Conservation (phyloP, 2,329 filamentous ascomycete genomes). For the Scleromitrula shiraiana region DNA sequence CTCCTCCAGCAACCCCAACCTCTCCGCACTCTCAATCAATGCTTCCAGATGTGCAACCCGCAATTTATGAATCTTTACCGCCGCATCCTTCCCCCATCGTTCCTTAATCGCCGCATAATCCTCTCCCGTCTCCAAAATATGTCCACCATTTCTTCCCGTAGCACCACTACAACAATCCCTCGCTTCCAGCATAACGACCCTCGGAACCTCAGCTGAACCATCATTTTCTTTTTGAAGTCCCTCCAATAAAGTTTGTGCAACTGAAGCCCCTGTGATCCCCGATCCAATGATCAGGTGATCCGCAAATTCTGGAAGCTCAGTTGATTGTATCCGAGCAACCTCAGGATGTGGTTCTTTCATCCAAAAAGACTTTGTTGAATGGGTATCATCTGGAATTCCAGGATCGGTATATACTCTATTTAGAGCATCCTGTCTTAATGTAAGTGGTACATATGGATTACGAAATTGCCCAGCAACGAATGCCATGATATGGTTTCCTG, state of each 20-base stretch:
- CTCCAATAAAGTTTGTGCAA: constrained; percentile 22
- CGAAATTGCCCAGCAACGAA: neutral
- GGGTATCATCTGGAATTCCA: neutral
- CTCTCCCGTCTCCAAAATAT: constrained; percentile 2
- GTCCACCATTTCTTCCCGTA: constrained; percentile 55
- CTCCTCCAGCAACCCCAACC: neutral
- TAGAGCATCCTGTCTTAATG: constrained; percentile 1
- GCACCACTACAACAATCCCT: constrained; percentile 72
- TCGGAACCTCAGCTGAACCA: constrained; percentile 40
- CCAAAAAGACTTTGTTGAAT: constrained; percentile 2
- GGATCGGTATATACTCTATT: neutral
- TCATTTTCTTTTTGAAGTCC: constrained; percentile 8
- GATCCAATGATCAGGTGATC: constrained; percentile 19
- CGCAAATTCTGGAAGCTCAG: neutral
- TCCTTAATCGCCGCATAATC: neutral
- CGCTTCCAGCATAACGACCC: constrained; percentile 64
- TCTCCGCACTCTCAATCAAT: neutral
- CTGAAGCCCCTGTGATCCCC: constrained; percentile 13
- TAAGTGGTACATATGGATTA: neutral
- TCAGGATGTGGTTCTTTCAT: neutral
- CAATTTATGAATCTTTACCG: neutral
- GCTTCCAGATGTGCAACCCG: constrained; percentile 1
- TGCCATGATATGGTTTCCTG: neutral
- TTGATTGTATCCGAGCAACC: neutral
- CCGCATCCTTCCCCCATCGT: neutral